Evolutionary conservation across 148 eudicot genomes (phyloP).

Genomic region (Camellia japonica): DNA sequence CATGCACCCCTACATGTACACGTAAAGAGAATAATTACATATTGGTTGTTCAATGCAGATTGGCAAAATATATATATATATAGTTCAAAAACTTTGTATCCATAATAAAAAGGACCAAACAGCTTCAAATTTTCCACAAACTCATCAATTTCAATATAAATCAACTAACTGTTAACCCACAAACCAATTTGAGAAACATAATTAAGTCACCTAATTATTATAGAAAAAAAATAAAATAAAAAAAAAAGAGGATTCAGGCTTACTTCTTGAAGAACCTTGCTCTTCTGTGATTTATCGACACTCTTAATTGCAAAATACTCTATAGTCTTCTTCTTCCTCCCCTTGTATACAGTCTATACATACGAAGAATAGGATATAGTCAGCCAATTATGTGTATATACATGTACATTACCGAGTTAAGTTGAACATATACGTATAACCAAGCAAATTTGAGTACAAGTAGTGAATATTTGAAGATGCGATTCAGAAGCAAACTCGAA

Average conservation of each 20-base stretch:
- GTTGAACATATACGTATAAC: background rate
- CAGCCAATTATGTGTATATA: background rate
- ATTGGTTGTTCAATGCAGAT: background rate
- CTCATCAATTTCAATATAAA: background rate
- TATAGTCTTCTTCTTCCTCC: constrained; percentile 88
- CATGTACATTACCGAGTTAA: background rate
- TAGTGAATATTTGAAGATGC: background rate
- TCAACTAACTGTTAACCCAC: background rate
- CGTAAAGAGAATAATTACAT: background rate
- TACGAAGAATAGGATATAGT: background rate
- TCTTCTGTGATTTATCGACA: constrained; percentile 79
- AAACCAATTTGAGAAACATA: background rate
- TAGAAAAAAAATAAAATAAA: background rate
- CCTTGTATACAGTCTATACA: constrained; percentile 81
- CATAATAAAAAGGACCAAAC: too few species aligned
- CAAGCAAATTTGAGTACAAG: background rate
- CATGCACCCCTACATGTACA: background rate
- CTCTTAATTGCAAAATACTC: constrained; percentile 90
- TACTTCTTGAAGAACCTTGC: constrained; percentile 95
- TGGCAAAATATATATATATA: background rate
- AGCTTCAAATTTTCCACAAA: background rate
- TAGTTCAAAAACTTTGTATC: background rate
- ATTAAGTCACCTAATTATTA: background rate
- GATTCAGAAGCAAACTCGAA: background rate
- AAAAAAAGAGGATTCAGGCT: constrained; percentile 14